These are phyloP conservation scores for Sugiyamaella chiloensis DNA, from an alignment of 805 yeast genomes.

Conservation along the genomic window DNA sequence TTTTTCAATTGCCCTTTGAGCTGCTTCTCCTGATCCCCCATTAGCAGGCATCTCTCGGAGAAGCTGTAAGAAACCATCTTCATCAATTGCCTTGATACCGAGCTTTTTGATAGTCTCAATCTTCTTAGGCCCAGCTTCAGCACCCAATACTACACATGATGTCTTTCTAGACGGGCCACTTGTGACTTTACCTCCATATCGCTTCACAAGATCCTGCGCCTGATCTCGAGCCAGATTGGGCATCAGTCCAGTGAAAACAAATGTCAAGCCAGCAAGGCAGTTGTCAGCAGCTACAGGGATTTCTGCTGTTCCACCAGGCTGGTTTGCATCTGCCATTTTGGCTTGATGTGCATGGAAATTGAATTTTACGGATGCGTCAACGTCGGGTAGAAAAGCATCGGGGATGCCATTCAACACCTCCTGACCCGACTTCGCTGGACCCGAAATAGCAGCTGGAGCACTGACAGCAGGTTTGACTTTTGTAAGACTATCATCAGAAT, in stretches of 20 bases:
- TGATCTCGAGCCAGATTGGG: slow-evolving; percentile 76
- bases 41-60: slow-evolving; percentile 79
- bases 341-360: slow-evolving; percentile 59
- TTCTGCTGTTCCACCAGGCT: slow-evolving; percentile 33
- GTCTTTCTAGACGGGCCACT: slow-evolving; percentile 83
- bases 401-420: slow-evolving; percentile 63
- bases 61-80: slow-evolving; percentile 78
- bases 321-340: slow-evolving; percentile 28
- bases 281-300: slow-evolving; percentile 82
- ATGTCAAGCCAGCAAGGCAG: slow-evolving; percentile 82
- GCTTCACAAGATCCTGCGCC: slow-evolving; percentile 72
- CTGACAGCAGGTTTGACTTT: neutral
- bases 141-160: slow-evolving; percentile 84
- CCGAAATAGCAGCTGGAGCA: neutral
- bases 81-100: slow-evolving; percentile 76
- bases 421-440: slow-evolving; percentile 39
- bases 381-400: slow-evolving; percentile 62
- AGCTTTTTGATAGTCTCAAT: slow-evolving; percentile 71
- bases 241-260: slow-evolving; percentile 88
- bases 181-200: slow-evolving; percentile 85
- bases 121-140: slow-evolving; percentile 96
- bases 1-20: slow-evolving; percentile 68
- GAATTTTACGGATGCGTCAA: slow-evolving; percentile 47
- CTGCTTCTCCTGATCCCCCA: slow-evolving; percentile 84
- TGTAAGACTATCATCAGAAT: neutral